Evolutionary conservation across 2,329 filamentous ascomycete species (phyloP), one percentile per base, ranked within the genome.

Genomic region (Colletotrichum zoysiae): DNA sequence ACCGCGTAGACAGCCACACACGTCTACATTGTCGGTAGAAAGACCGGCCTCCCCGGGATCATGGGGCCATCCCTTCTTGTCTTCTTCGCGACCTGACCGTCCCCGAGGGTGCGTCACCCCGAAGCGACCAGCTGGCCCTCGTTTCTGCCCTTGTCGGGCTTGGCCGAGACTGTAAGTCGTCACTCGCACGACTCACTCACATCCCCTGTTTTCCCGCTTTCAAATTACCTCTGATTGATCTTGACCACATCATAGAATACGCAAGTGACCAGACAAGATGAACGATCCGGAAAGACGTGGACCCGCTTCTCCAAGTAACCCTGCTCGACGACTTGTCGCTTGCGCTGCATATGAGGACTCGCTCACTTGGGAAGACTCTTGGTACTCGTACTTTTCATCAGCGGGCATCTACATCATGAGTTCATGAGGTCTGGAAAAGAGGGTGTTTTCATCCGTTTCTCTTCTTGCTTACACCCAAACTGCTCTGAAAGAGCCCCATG

Each of bases 391-490:
- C 44, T 48, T 48, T n/a, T 3, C 23, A 33, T n/a, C 1, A 18
- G 4, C 5, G 42, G 35, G 1, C 12, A 42, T 23, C 18, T 14
- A 26, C 8, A n/a, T 42, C 35, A 18, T 26, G 16, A 42, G 11
- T 40, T 6, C 5, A 14, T 40, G 26, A 11, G 12, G 42, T n/a
- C 23, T 11, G 14, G 8, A 18, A 16, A 16, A 16, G 33, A 16
- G 4, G 40, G 30, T n/a, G 23, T 65, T 51, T 58, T 40, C 14
- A 20, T 51, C 46, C 8, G 40, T 44, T 65, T 59, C 53, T 65
- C 14, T 50, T 65, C 20, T 30, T 33, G n/a, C 26, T 8, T 44
- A 55, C 38, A 64, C 11, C 40, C 30, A 46, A 12, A 35, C 35
- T 56, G 18, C 26, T 60, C 18, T 33, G 23, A 23, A 66, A 60